Base-by-base conservation (phyloP, 2,329 filamentous ascomycete genomes). In the Exophiala bonariae region DNA sequence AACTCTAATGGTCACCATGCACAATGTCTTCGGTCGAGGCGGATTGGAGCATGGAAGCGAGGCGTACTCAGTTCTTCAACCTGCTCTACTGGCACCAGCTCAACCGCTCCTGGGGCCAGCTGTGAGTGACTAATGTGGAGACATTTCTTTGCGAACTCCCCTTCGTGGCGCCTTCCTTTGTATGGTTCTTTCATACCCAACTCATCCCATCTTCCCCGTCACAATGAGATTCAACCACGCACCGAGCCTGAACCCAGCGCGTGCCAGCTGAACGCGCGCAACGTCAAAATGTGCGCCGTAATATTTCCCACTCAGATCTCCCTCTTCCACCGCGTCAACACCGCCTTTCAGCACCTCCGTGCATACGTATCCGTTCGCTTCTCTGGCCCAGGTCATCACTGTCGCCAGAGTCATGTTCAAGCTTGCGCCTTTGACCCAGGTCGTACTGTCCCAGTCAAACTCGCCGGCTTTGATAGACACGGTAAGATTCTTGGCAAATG, bases 221-320 rank as follows among this genome's bases (percentile, higher is more conserved):
- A 62, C 80, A 58, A 86, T 82, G 57, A 76, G 67, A 60, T 87
- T 83, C 51, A 87, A 67, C 81, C 82, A 87, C 16, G 76, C 77
- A 2, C 80, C 85, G 63, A 89, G 73, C 39, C 86, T 76, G 63
- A 81, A 86, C 9, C 86, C 86, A 3, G 82, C 86, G 54, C 79
- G 80, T 6, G 85, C 85, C 51, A 89, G 73, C 62, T 85, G 80
- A 75, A 59, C 75, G 66, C 10, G 79, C 69, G 39, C 50, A 11
- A 51, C 51, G 30, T 56, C 47, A 33, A 22, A 41, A 40, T 54
- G 51, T n/a, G 50, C 49, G 31, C 32, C 34, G 40, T 52, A 56
- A 41, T 56, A 57, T 3, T 19, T 50, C 20, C 49, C 38, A 34
- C 43, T 48, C 28, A 55, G 35, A 42, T 57, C 52, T 63, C 81